Evolutionary conservation across 2,329 filamentous ascomycete species (phyloP).

Genomic region (Incumbomyces delicatus): DNA sequence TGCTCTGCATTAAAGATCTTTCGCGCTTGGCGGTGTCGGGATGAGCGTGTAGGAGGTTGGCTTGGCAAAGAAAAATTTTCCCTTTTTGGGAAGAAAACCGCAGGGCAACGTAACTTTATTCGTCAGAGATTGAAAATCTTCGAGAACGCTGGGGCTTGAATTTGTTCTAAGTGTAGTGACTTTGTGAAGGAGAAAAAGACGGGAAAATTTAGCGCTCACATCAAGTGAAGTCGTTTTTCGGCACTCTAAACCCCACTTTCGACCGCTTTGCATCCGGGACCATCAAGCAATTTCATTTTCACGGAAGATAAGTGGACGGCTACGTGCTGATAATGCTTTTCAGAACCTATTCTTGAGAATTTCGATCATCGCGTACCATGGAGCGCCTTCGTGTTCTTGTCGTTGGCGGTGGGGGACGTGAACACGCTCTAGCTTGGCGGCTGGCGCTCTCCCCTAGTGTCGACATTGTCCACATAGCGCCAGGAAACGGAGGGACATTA

Average conservation of each 20-base stretch:
- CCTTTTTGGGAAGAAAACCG: slow-evolving; percentile 2
- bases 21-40: background rate
- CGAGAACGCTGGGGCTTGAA: background rate
- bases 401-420: slow-evolving; percentile 85
- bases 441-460: slow-evolving; percentile 72
- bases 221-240: no score
- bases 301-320: no score
- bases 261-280: no score
- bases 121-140: background rate
- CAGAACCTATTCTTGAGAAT: background rate
- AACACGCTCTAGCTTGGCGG: slow-evolving; percentile 93
- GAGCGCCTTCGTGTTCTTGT: slow-evolving; percentile 61
- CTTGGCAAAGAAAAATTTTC: slow-evolving; percentile 7
- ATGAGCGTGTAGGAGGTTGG: no score
- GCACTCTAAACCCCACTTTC: no score
- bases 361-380: background rate
- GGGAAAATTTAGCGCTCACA: no score
- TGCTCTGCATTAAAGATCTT: no score
- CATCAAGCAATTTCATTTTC: no score
- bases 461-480: slow-evolving; percentile 58
- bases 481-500: slow-evolving; percentile 81
- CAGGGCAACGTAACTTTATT: background rate
- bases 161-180: no score
- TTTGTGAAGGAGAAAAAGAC: no score
- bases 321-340: no score